Conservation (phyloP, 2,329 filamentous ascomycete genomes). For the Ceratocystis albifundus region DNA sequence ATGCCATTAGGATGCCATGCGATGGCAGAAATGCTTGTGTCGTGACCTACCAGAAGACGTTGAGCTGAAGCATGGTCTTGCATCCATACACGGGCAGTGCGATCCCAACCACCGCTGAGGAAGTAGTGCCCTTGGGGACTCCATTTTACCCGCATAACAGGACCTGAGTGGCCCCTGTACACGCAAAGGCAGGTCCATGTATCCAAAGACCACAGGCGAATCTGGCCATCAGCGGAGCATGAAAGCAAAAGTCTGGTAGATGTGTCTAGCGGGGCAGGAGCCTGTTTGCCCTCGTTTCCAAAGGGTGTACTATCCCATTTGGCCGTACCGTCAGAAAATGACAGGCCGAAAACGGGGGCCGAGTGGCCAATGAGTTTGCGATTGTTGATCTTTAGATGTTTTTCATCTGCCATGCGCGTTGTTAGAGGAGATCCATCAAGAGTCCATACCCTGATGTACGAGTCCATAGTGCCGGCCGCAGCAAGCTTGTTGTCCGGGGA, state of each 20-base stretch:
- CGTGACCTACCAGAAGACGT: slow-evolving; percentile 81
- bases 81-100: slow-evolving; percentile 80
- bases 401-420: slow-evolving; percentile 49
- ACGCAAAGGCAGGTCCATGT: slow-evolving; percentile 85
- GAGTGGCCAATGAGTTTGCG: slow-evolving; percentile 77
- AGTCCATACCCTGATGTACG: slow-evolving; percentile 90
- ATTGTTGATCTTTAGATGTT: slow-evolving; percentile 49
- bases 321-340: slow-evolving; percentile 67
- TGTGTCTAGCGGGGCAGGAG: slow-evolving; percentile 37
- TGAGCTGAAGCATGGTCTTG: slow-evolving; percentile 86
- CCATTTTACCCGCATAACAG: slow-evolving; percentile 81
- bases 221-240: slow-evolving; percentile 71
- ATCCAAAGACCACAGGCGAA: slow-evolving; percentile 87
- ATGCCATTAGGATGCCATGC: slow-evolving; percentile 89
- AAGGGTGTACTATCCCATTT: slow-evolving; percentile 39
- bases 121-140: slow-evolving; percentile 95
- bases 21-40: slow-evolving; percentile 83
- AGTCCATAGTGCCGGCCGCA: slow-evolving; percentile 81
- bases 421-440: slow-evolving; percentile 73
- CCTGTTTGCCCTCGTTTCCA: slow-evolving; percentile 37
- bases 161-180: slow-evolving; percentile 85
- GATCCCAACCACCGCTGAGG: slow-evolving; percentile 73
- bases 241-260: slow-evolving; percentile 70
- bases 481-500: slow-evolving; percentile 81
- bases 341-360: slow-evolving; percentile 75